Base-by-base conservation (phyloP, 768 basidiomycete genomes). In the Tephrocybe sp. region DNA sequence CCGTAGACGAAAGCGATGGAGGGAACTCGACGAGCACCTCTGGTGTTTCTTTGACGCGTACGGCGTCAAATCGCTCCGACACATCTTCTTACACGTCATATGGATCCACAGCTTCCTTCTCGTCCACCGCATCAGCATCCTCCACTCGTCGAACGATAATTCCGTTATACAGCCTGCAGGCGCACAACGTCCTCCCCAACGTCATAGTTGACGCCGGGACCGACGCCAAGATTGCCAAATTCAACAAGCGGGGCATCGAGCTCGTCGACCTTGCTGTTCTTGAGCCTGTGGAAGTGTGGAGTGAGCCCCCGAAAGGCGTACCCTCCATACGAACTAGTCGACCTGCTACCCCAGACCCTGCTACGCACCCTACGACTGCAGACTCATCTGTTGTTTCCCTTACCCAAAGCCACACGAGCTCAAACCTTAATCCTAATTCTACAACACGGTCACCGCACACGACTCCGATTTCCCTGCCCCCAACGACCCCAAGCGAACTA, bases 141-240 rank as follows among this genome's bases (percentile, higher is more conserved):
- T 77, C 80, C 10, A 73, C 74, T 24, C 75, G 88, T n/a, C 78
- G 89, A 52, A 84, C 80, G 65, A 93, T 93, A 62, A 84, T 93
- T 50, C 90, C 92, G 0, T 72, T 94, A 2, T 92, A 93, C 69
- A 93, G 93, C 62, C 78, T 95, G 18, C 86, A 88, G 53, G 90
- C 90, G 0, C 92, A 95, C 66, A 88, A 90, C 55, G 88, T 94
- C 44, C 77, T 93, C 77, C 85, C 90, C 11, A 94, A 93, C 60
- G 81, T 84, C 30, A 85, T 94, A 49, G 80, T 90, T 24, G 92
- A 94, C 62, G 92, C 92, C 0, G 92, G 92, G 34, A 93, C 91
- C 0, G 91, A 93, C 51, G 86, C 88, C 18, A 89, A 88, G 68
- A 84, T 93, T 32, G 89, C 90, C 3, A 86, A 81, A 56, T 93